phyloP scores from a whole-genome alignment of 257 asterid genomes.

The Solanum sejunctum region DNA sequence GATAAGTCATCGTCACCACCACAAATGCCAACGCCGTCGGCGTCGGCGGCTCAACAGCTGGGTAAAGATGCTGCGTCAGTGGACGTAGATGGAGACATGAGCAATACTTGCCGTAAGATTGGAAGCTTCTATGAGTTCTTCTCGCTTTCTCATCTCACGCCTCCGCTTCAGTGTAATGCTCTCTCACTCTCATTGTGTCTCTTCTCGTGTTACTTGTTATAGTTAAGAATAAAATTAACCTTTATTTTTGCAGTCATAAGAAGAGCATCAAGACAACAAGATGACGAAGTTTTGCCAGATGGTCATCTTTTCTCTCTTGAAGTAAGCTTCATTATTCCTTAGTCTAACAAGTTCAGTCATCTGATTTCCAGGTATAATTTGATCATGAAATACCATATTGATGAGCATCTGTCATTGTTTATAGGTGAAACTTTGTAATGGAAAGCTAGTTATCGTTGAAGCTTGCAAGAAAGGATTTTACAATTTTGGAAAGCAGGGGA shows the following conservation, averaged over 20 bases:
- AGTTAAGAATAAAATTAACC: background rate
- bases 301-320: slow-evolving; percentile 78
- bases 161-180: slow-evolving; percentile 80
- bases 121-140: slow-evolving; percentile 95
- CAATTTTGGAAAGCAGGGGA: slow-evolving; percentile 64
- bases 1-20: slow-evolving; percentile 25
- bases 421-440: slow-evolving; percentile 85
- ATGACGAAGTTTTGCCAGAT: slow-evolving; percentile 26
- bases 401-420: slow-evolving; percentile 8
- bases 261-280: slow-evolving; percentile 36
- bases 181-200: background rate
- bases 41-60: background rate
- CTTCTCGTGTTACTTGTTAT: background rate
- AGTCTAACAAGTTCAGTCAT: background rate
- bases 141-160: slow-evolving; percentile 93
- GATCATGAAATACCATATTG: background rate
- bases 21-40: slow-evolving; percentile 25
- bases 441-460: slow-evolving; percentile 60
- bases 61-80: slow-evolving; percentile 22
- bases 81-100: slow-evolving; percentile 81
- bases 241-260: slow-evolving; percentile 52
- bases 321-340: slow-evolving; percentile 27
- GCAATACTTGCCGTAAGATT: slow-evolving; percentile 63
- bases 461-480: slow-evolving; percentile 76
- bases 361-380: background rate